A percentile compares a stretch with the other conserved stretches of the same genome.
Conservation (phyloP, 345 rosid species). For the Clarkia xantiana region DNA sequence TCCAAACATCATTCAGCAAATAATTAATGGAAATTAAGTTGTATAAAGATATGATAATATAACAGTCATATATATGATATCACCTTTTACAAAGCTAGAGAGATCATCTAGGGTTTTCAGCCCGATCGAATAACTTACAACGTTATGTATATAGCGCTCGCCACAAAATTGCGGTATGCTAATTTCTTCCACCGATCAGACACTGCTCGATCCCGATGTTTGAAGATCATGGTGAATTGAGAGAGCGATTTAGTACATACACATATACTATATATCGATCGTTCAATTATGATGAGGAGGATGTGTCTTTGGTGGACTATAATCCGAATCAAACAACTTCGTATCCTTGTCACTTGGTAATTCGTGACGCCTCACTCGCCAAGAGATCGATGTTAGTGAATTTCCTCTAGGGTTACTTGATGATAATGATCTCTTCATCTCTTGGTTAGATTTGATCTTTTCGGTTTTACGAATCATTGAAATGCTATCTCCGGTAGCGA, state of each 20-base stretch:
- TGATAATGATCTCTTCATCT: background rate
- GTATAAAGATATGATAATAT: too few species aligned
- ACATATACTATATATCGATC: background rate
- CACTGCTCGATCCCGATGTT: too few species aligned
- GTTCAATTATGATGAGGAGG: constrained; percentile 13
- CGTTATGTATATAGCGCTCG: too few species aligned
- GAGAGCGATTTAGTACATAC: too few species aligned
- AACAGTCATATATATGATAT: too few species aligned
- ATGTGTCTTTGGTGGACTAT: constrained; percentile 14
- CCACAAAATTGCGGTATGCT: too few species aligned
- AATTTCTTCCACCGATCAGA: too few species aligned
- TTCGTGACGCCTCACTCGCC: constrained; percentile 5
- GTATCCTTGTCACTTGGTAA: constrained; percentile 3
- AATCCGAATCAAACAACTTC: constrained; percentile 5
- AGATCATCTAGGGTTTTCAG: too few species aligned
- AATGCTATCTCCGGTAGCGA: background rate
- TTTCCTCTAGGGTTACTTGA: background rate
- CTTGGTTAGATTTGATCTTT: background rate
- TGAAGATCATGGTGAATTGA: background rate
- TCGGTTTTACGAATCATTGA: constrained; percentile 4
- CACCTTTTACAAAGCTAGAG: too few species aligned
- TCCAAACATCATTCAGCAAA: too few species aligned
- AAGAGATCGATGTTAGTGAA: constrained; percentile 2
- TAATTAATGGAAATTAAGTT: too few species aligned
- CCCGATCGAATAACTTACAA: too few species aligned